Conservation (phyloP, 257 asterid genomes). For the Petunia axillaris region DNA sequence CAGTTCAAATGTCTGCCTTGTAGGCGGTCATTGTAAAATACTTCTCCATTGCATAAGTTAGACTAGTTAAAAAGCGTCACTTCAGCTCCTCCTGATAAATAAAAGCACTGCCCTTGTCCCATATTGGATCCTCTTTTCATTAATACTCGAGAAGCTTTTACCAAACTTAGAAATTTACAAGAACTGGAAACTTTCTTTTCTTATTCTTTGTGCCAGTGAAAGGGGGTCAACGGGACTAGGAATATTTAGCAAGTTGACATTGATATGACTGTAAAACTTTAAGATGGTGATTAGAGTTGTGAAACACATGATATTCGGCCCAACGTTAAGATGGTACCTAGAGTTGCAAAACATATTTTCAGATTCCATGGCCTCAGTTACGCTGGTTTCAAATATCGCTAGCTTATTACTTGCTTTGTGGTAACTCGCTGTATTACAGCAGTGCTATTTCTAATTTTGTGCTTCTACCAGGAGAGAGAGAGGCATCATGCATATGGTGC, state of each 20-base stretch:
- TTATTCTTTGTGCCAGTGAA: too few relatives aligned
- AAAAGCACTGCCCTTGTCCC: neutral
- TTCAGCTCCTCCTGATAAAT: neutral
- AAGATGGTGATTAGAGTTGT: neutral
- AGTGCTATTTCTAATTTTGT: neutral
- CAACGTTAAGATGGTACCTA: neutral
- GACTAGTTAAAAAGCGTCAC: neutral
- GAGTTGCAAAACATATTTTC: neutral
- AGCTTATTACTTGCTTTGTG: neutral
- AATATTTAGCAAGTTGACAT: neutral
- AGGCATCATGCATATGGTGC: neutral
- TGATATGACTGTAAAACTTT: neutral
- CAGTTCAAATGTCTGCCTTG: too few relatives aligned
- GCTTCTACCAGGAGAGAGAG: neutral
- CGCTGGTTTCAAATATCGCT: neutral
- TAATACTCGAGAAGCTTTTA: neutral
- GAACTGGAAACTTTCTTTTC: neutral
- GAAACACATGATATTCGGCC: neutral
- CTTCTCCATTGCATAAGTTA: neutral
- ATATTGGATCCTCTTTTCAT: neutral
- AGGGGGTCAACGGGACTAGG: neutral
- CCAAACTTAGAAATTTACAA: neutral
- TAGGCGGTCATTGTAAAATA: too few relatives aligned
- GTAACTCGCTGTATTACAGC: neutral
- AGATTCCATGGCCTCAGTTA: neutral